These are phyloP conservation scores for Micromonas pusilla DNA, from an alignment of 139 green algal species.

Conservation along the genomic window DNA sequence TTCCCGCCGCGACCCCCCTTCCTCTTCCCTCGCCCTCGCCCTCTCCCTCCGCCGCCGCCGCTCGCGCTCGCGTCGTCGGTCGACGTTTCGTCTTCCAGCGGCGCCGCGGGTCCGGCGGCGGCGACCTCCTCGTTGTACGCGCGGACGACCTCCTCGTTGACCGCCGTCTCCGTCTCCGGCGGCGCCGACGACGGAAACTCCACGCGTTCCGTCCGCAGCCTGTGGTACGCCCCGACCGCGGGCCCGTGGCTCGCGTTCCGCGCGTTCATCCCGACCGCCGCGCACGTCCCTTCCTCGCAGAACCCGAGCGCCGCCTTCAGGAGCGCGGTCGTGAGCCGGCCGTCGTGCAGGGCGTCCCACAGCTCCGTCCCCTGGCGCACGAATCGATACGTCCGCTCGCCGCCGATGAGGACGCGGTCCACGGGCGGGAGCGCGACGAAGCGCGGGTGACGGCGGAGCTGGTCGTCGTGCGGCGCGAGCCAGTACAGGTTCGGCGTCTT, in stretches of 20 bases:
- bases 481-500: not conserved
- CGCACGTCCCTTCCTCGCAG: constrained; percentile 40
- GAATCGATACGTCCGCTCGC: constrained; percentile 23
- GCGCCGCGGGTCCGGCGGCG: not conserved
- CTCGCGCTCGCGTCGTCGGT: not conserved
- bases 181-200: not conserved
- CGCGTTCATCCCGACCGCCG: constrained; percentile 37
- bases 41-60: not conserved
- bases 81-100: not conserved
- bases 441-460: not conserved
- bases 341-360: constrained; percentile 51
- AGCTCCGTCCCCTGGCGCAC: constrained; percentile 47
- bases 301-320: constrained; percentile 55
- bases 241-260: not conserved
- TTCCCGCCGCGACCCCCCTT: not conserved
- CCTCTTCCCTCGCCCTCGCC: not conserved
- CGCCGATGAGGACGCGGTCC: not conserved
- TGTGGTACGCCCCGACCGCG: not conserved
- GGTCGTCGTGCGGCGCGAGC: not conserved
- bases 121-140: not conserved
- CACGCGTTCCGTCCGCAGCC: not conserved
- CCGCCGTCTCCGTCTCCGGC: not conserved
- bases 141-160: not conserved
- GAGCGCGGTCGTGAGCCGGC: constrained; percentile 48
- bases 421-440: not conserved